phyloP scores from a whole-genome alignment of 139 green algal genomes.

The Volvox africanus region DNA sequence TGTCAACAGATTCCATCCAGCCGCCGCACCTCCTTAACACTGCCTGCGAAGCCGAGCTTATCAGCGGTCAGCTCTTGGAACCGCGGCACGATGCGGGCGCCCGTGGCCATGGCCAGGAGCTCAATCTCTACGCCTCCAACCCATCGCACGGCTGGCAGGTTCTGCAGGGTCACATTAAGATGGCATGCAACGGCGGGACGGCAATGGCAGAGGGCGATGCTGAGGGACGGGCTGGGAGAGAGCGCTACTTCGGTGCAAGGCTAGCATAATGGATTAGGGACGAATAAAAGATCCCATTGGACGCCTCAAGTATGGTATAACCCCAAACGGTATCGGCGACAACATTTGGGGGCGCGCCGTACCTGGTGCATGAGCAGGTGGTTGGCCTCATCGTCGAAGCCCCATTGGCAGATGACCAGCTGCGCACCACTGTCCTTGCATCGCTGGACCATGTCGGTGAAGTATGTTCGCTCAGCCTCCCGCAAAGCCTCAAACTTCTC shows the following conservation, averaged over 20 bases:
- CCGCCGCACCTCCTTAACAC: slow-evolving; percentile 76
- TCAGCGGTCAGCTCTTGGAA: slow-evolving; percentile 89
- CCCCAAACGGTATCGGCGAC: too few relatives aligned
- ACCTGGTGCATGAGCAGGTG: slow-evolving; percentile 96
- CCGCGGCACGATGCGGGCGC: slow-evolving; percentile 84
- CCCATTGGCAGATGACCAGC: slow-evolving; percentile 98
- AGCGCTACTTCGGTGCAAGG: too few relatives aligned
- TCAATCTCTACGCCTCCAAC: slow-evolving; percentile 99
- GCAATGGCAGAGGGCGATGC: neutral
- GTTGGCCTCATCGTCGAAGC: slow-evolving; percentile 99
- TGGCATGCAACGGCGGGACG: neutral
- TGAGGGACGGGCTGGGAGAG: too few relatives aligned
- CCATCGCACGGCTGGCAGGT: slow-evolving; percentile 93
- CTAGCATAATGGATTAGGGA: too few relatives aligned
- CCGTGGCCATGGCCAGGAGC: slow-evolving; percentile 98
- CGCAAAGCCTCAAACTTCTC: slow-evolving; percentile 98
- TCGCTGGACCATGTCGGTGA: slow-evolving; percentile 97
- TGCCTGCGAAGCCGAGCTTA: slow-evolving; percentile 94
- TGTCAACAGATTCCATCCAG: too few relatives aligned
- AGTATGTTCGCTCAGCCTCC: slow-evolving; percentile 94
- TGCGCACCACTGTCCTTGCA: slow-evolving; percentile 93
- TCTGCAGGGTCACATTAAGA: slow-evolving; percentile 31
- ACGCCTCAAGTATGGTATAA: too few relatives aligned
- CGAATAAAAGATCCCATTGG: too few relatives aligned
- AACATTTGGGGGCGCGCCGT: neutral